Conservation (phyloP, 208 protist genomes). For the Borovskyia barvae region DNA sequence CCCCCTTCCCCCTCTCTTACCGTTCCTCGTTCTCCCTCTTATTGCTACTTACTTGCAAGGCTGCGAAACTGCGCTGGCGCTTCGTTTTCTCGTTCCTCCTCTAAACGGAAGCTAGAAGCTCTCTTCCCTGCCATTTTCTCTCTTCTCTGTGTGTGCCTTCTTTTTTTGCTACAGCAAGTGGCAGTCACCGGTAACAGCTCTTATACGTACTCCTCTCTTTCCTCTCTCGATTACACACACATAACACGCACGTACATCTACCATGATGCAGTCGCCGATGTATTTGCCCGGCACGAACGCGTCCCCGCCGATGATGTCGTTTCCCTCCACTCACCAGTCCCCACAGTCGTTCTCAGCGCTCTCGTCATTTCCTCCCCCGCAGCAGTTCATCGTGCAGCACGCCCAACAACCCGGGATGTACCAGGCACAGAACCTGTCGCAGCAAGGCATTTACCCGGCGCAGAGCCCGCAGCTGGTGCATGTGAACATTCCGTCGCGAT, state of each 20-base stretch:
- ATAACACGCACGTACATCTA: no score
- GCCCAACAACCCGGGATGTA: conserved; percentile 33
- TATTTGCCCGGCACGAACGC: conserved; percentile 25
- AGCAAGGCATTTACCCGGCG: conserved; percentile 32
- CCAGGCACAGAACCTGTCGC: conserved; percentile 26
- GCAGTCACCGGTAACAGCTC: no score
- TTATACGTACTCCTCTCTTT: no score
- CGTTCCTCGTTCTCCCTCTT: neutral
- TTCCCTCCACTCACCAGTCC: conserved; percentile 18
- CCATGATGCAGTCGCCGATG: no score
- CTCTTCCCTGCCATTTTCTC: neutral
- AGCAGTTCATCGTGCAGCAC: conserved; percentile 31
- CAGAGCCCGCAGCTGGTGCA: conserved; percentile 32
- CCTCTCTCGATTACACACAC: neutral
- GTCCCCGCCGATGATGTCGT: conserved; percentile 30
- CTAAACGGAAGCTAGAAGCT: neutral
- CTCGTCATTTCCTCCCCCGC: conserved; percentile 30
- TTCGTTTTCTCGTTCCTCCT: conserved; percentile 3
- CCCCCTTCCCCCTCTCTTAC: neutral
- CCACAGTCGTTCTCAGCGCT: conserved; percentile 42
- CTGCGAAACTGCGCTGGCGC: no score
- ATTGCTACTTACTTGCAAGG: neutral
- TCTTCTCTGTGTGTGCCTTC: neutral
- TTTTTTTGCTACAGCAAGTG: no score
- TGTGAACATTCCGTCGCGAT: conserved; percentile 37